Evolutionary conservation across 192 early-diverging fungal genomes (phyloP).

Genomic region (Coemansia guatemalensis): DNA sequence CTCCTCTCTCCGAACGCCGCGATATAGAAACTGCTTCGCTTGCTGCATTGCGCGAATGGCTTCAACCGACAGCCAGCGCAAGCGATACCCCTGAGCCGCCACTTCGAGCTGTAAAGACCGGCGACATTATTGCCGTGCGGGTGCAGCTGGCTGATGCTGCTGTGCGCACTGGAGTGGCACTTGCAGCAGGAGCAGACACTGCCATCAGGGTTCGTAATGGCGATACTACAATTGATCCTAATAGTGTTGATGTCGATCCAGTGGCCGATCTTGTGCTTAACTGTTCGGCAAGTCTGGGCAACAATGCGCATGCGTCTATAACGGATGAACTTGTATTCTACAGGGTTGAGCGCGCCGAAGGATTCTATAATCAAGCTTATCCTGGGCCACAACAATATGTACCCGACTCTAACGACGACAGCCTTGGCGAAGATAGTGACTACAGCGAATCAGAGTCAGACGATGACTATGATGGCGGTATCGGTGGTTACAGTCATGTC

Average conservation of each 20-base stretch:
- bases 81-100: neutral
- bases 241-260: constrained; percentile 24
- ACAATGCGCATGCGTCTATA: neutral
- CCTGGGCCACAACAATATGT: neutral
- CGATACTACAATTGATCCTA: constrained; percentile 7
- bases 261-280: constrained; percentile 25
- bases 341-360: constrained; percentile 36
- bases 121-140: constrained; percentile 45
- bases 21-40: constrained; percentile 39
- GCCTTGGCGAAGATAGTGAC: constrained; percentile 2
- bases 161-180: constrained; percentile 33
- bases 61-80: neutral
- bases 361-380: constrained; percentile 13
- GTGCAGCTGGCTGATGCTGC: constrained; percentile 30
- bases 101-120: constrained; percentile 36
- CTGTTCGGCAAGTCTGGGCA: neutral
- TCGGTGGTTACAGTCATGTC: constrained; percentile 13
- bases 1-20: constrained; percentile 45
- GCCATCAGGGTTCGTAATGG: constrained; percentile 18
- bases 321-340: constrained; percentile 40
- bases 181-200: constrained; percentile 25
- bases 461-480: neutral
- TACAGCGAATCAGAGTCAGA: constrained; percentile 14
- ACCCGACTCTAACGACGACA: neutral
- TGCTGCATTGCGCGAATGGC: constrained; percentile 44